Base-by-base conservation (phyloP, 805 yeast species). In the Metschnikowia anglica region DNA sequence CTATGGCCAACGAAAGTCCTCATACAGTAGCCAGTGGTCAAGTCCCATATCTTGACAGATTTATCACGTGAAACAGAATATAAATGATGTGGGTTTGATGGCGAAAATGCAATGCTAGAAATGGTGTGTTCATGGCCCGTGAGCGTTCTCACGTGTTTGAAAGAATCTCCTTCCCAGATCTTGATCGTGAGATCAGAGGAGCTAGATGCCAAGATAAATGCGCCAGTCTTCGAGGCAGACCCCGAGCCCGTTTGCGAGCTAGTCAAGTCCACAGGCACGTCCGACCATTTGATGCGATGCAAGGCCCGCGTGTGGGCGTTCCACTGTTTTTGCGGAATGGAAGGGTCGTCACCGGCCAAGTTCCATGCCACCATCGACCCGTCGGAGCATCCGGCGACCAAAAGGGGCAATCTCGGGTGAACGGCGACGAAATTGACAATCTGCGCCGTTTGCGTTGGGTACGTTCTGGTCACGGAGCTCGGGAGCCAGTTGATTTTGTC, bases 101-200 rank as follows among this genome's bases (percentile, higher is more conserved):
- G 62, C 15, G 79, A 72, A 57, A 85, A 82, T 11, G 68, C 65
- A 6, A 87, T 68, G 0, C 78, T 66, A 0, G 95, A 85, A 0
- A 90, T 80, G 1, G 93, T 79, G 59, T 90, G 96, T 47, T 88
- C 95, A 63, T 90, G 98, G 10, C 97, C 97, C 0, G 81, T 65
- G 17, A 90, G 63, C 0, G 88, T 80, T 27, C 88, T 71, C 1
- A 79, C 58, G 34, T 83, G 76, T 30, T 70, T 72, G 55, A 76
- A 75, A 16, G 53, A 45, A 11, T 76, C 69, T 4, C 78, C 72
- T 54, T 81, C 84, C 93, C 95, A 89, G 3, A 88, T 63, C 56
- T 85, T 85, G 41, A 88, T 76, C 11, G 68, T 53, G 34, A 78
- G 59, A 54, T 79, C 83, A 2, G 79, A 62, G 1, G 81, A 74